phyloP scores from a whole-genome alignment of 768 basidiomycete species.

The Kwoniella sp. region DNA sequence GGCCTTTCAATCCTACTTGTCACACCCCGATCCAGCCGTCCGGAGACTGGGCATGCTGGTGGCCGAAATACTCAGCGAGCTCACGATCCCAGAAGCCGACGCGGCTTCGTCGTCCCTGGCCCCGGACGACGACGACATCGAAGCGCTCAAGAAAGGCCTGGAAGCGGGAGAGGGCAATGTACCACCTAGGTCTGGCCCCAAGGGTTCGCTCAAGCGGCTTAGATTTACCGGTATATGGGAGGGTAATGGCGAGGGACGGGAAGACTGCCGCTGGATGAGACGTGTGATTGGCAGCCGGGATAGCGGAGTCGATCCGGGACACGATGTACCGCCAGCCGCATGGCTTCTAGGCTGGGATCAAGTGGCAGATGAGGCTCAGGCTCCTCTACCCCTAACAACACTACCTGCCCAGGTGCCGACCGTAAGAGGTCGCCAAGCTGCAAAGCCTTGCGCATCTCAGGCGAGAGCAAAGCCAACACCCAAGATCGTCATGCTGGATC shows the following conservation, averaged over 20 bases:
- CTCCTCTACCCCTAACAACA: neutral
- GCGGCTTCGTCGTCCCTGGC: neutral
- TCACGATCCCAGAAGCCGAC: constrained; percentile 32
- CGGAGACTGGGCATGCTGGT: constrained; percentile 88
- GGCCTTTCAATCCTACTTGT: constrained; percentile 69
- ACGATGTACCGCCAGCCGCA: constrained; percentile 2
- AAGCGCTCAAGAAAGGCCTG: constrained; percentile 36
- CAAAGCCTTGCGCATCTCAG: neutral
- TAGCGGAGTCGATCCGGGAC: constrained; percentile 18
- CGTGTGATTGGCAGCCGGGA: constrained; percentile 35
- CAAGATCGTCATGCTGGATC: constrained; percentile 48
- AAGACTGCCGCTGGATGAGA: constrained; percentile 64
- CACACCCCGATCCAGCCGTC: constrained; percentile 68
- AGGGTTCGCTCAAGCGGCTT: constrained; percentile 55
- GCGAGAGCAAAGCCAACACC: constrained; percentile 13
- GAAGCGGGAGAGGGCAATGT: constrained; percentile 22
- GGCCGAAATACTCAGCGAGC: constrained; percentile 61
- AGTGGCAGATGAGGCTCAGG: neutral
- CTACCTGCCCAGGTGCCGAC: neutral
- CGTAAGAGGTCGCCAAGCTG: neutral
- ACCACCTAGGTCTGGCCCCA: neutral
- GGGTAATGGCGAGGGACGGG: constrained; percentile 62
- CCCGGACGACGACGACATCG: constrained; percentile 26
- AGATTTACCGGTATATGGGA: constrained; percentile 73
- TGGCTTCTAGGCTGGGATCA: constrained; percentile 43